Percentiles rank a stretch among this genome's conserved stretches.
phyloP scores from a whole-genome alignment of 371 early-diverging fungal genomes.

The Parasitella parasitica region DNA sequence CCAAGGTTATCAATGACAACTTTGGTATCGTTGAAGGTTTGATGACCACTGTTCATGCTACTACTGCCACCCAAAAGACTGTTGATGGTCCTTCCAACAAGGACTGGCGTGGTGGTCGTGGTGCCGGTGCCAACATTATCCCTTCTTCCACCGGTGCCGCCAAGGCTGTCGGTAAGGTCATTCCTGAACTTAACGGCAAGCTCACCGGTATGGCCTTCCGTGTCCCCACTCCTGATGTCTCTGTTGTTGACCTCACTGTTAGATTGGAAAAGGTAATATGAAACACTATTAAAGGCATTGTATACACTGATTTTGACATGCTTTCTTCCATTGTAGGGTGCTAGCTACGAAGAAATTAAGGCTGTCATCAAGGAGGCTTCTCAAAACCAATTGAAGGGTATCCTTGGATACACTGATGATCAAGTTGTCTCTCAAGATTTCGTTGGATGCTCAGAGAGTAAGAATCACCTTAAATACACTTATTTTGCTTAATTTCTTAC shows the following conservation, averaged over 20 bases:
- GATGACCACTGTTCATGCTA: constrained; percentile 99
- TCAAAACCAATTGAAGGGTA: constrained; percentile 69
- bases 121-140: constrained; percentile 97
- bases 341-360: constrained; percentile 92
- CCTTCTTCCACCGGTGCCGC: constrained; percentile 99
- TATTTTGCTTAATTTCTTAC: not conserved
- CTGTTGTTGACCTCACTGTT: constrained; percentile 98
- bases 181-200: constrained; percentile 96
- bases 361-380: constrained; percentile 83
- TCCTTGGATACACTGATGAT: constrained; percentile 93
- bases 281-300: not conserved
- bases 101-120: constrained; percentile 95
- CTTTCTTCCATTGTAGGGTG: constrained; percentile 48
- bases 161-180: constrained; percentile 98
- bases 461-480: not conserved
- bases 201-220: constrained; percentile 99
- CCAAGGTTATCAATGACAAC: constrained; percentile 96
- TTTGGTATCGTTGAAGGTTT: constrained; percentile 84
- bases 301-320: not conserved
- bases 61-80: constrained; percentile 99
- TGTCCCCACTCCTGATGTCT: constrained; percentile 98
- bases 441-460: not conserved
- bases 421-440: constrained; percentile 82
- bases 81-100: constrained; percentile 99
- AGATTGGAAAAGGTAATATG: constrained; percentile 71